Conservation (phyloP, 2,329 filamentous ascomycete species). For the Nothophaeocryptopus gaeumannii region DNA sequence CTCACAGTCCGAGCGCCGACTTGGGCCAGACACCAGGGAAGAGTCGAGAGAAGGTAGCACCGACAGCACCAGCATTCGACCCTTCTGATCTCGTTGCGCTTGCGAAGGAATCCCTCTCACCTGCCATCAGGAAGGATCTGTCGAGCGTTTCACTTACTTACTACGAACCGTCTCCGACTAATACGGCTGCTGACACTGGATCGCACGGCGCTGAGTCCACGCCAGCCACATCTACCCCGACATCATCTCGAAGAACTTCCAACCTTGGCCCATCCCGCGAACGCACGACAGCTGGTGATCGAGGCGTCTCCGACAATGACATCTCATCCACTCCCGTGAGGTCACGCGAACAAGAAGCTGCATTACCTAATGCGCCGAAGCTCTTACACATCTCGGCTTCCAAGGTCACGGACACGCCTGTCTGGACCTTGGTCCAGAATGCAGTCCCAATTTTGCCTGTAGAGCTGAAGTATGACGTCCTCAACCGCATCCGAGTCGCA, state of each 20-base stretch:
- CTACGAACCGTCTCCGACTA: constrained; percentile 53
- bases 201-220: constrained; percentile 41
- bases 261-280: constrained; percentile 43
- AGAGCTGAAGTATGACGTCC: constrained; percentile 74
- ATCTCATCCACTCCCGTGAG: constrained; percentile 28
- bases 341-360: constrained; percentile 35
- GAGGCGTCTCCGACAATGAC: constrained; percentile 26
- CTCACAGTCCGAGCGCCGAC: constrained; percentile 51
- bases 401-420: constrained; percentile 42
- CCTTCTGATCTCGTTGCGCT: constrained; percentile 82
- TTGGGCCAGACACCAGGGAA: constrained; percentile 60
- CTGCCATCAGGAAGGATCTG: constrained; percentile 66
- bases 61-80: constrained; percentile 57
- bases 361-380: constrained; percentile 45
- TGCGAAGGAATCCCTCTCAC: constrained; percentile 52
- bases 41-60: constrained; percentile 67
- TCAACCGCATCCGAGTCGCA: constrained; percentile 79
- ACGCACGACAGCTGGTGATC: constrained; percentile 29
- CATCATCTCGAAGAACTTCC: constrained; percentile 68
- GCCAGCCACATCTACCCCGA: constrained; percentile 63
- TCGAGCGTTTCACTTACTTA: constrained; percentile 77
- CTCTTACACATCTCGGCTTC: constrained; percentile 62
- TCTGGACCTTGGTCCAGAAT: constrained; percentile 43
- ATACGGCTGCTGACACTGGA: constrained; percentile 29
- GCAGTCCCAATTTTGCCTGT: constrained; percentile 62